phyloP scores from a whole-genome alignment of 805 yeast genomes.

The Saccharomycopsis synnaedendra region DNA sequence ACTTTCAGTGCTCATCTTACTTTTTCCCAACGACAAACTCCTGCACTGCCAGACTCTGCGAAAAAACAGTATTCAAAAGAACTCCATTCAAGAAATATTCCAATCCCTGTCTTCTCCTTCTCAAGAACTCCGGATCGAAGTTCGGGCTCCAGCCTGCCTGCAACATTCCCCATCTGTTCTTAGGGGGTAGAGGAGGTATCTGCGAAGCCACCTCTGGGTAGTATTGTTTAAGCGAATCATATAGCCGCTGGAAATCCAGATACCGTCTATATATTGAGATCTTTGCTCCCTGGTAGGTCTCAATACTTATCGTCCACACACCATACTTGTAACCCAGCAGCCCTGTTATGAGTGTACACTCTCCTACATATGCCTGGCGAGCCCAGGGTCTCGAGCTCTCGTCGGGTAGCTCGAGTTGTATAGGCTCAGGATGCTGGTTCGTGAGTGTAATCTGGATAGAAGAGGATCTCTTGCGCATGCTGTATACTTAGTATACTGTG shows the following conservation, averaged over 20 bases:
- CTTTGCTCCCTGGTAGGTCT: slow-evolving; percentile 10
- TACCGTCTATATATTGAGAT: slow-evolving; percentile 13
- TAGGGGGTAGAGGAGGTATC: slow-evolving; percentile 13
- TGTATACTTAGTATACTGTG: neutral
- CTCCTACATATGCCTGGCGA: slow-evolving; percentile 13
- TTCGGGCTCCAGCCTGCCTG: neutral
- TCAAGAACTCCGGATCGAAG: slow-evolving; percentile 9
- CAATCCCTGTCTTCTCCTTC: slow-evolving; percentile 11
- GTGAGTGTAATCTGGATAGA: slow-evolving; percentile 5
- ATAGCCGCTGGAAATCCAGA: slow-evolving; percentile 13
- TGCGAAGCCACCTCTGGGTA: slow-evolving; percentile 11
- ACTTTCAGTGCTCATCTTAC: neutral
- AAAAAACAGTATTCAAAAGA: slow-evolving; percentile 13
- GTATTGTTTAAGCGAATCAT: slow-evolving; percentile 8
- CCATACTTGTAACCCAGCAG: slow-evolving; percentile 7
- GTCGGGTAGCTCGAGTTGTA: neutral
- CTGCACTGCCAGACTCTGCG: slow-evolving; percentile 8
- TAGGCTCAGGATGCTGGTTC: slow-evolving; percentile 12
- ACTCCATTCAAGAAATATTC: slow-evolving; percentile 14
- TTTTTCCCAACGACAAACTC: slow-evolving; percentile 7
- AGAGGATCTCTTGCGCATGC: slow-evolving; percentile 1
- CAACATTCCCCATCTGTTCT: slow-evolving; percentile 4
- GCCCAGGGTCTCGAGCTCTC: slow-evolving; percentile 6
- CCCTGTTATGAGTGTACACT: slow-evolving; percentile 15
- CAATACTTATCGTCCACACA: slow-evolving; percentile 14